Evolutionary conservation across 164 flowering plant species (phyloP).

Genomic region (Magnolia sinica): DNA sequence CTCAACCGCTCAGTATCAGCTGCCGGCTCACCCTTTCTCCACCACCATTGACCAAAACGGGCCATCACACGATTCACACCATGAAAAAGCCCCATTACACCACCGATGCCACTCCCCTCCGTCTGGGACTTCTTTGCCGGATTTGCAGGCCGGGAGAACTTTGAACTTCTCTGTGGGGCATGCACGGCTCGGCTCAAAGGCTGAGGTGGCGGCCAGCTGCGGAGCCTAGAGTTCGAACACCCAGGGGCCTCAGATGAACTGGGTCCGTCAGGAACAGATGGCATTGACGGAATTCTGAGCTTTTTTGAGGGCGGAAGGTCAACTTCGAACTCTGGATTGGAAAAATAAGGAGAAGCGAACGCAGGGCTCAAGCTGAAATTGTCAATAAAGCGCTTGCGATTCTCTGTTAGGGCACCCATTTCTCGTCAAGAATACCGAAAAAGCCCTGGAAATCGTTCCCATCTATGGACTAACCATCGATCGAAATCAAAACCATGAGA

Average conservation of each 20-base stretch:
- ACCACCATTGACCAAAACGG: not conserved
- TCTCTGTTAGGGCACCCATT: slow-evolving; percentile 55
- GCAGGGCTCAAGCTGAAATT: slow-evolving; percentile 15
- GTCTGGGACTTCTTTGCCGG: not conserved
- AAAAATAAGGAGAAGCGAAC: slow-evolving; percentile 11
- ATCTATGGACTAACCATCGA: not conserved
- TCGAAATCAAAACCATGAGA: not conserved
- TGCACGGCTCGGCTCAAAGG: slow-evolving; percentile 9
- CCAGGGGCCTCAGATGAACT: slow-evolving; percentile 7
- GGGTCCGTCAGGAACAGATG: not conserved
- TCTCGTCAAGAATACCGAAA: not conserved
- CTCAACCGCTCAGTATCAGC: not conserved
- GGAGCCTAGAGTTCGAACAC: slow-evolving; percentile 32
- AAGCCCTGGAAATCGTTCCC: not conserved
- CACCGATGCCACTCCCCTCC: not conserved
- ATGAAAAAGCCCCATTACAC: not conserved
- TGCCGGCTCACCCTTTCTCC: not conserved
- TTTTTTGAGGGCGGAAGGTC: slow-evolving; percentile 29
- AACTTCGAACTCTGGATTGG: not conserved
- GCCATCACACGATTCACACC: not conserved
- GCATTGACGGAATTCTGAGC: slow-evolving; percentile 20
- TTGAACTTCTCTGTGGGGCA: slow-evolving; percentile 4
- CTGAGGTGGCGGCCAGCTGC: not conserved
- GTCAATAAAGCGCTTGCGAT: slow-evolving; percentile 48
- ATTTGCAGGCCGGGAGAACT: not conserved